Conservation (phyloP, 768 basidiomycete genomes). For the Mycena vulgaris region DNA sequence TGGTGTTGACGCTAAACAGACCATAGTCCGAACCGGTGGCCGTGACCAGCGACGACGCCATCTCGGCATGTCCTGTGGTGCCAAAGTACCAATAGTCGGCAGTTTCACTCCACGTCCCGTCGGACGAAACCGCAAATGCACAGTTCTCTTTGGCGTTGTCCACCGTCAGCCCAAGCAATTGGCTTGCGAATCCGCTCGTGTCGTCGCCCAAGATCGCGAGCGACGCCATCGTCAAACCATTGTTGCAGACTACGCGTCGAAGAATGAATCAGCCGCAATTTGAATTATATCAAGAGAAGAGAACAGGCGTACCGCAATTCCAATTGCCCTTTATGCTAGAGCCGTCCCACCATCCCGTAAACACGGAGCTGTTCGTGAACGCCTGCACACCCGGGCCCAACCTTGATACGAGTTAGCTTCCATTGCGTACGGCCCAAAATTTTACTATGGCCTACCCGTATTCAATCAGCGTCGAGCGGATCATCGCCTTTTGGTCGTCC, state of each 20-base stretch:
- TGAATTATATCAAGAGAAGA: too few relatives aligned
- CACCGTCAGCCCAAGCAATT: constrained; percentile 78
- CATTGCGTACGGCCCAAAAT: too few relatives aligned
- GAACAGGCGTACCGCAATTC: too few relatives aligned
- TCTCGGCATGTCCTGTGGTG: constrained; percentile 89
- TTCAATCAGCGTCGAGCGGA: constrained; percentile 80
- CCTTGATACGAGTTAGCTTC: neutral
- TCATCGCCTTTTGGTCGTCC: constrained; percentile 75
- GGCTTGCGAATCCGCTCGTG: constrained; percentile 76
- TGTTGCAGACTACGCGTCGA: constrained; percentile 96
- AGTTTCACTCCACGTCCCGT: constrained; percentile 94
- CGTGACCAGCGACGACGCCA: constrained; percentile 84
- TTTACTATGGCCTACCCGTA: too few relatives aligned
- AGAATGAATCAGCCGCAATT: too few relatives aligned
- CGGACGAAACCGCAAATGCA: constrained; percentile 69
- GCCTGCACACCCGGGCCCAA: constrained; percentile 65
- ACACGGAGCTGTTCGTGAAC: constrained; percentile 59
- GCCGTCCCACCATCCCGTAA: constrained; percentile 83
- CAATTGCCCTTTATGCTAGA: constrained; percentile 89
- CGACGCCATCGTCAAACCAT: constrained; percentile 89
- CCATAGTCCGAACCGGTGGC: constrained; percentile 90
- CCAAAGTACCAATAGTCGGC: constrained; percentile 98
- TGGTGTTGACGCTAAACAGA: constrained; percentile 79
- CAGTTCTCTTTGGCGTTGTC: constrained; percentile 87
- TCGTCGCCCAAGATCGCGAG: constrained; percentile 93